Evolutionary conservation across 225 moss, liverwort and hornwort genomes (phyloP).

Genomic region (Physcomitrium patens): DNA sequence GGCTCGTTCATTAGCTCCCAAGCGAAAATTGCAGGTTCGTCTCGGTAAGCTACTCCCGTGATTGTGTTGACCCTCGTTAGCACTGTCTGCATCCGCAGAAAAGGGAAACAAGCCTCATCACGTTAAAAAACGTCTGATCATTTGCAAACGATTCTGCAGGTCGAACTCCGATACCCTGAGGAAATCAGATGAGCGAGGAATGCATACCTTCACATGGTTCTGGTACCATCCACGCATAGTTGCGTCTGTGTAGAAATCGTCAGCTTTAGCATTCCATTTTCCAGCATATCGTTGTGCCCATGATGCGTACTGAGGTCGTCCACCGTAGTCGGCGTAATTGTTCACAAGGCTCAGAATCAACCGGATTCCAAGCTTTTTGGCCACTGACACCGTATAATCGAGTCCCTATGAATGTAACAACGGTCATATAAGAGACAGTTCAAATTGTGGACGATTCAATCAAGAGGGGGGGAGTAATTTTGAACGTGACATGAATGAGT

Average conservation of each 20-base stretch:
- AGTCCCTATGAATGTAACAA: slow-evolving; percentile 30
- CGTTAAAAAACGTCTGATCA: background rate
- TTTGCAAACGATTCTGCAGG: background rate
- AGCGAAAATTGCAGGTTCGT: slow-evolving; percentile 68
- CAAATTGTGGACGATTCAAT: background rate
- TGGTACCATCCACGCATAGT: slow-evolving; percentile 41
- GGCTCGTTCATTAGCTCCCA: slow-evolving; percentile 85
- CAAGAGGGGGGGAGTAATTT: too few species aligned
- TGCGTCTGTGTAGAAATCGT: slow-evolving; percentile 43
- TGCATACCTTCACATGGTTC: slow-evolving; percentile 36
- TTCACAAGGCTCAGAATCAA: slow-evolving; percentile 52
- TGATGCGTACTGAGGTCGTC: slow-evolving; percentile 39
- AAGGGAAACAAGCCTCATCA: background rate
- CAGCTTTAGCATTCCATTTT: slow-evolving; percentile 7
- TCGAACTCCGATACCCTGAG: background rate
- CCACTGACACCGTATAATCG: slow-evolving; percentile 46
- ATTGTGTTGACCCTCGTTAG: slow-evolving; percentile 56
- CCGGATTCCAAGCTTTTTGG: slow-evolving; percentile 42
- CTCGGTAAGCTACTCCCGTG: slow-evolving; percentile 51
- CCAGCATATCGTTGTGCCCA: slow-evolving; percentile 43
- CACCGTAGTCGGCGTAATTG: slow-evolving; percentile 42
- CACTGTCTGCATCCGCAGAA: slow-evolving; percentile 45
- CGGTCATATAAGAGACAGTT: background rate
- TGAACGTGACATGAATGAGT: background rate
- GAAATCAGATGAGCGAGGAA: background rate